These are phyloP conservation scores for Kodamaea neixiangensis DNA, from an alignment of 805 yeast genomes.

Conservation along the genomic window DNA sequence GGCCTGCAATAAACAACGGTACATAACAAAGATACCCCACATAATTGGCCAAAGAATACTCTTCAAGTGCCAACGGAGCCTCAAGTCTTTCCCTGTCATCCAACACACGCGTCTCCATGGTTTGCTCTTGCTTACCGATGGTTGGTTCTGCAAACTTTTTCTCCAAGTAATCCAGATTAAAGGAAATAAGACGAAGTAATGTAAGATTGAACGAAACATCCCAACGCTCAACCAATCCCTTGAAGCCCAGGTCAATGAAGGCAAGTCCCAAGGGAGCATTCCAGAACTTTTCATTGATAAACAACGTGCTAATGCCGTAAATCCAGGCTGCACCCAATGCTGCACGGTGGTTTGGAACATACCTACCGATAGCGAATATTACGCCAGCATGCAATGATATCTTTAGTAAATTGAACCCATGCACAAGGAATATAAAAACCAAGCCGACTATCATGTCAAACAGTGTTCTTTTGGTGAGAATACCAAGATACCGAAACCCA, in stretches of 20 bases:
- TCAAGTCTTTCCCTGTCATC: slow-evolving; percentile 67
- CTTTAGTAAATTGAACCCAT: slow-evolving; percentile 73
- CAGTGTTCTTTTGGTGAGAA: slow-evolving; percentile 41
- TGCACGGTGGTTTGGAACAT: slow-evolving; percentile 29
- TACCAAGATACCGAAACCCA: slow-evolving; percentile 19
- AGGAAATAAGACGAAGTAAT: slow-evolving; percentile 79
- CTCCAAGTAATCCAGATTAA: slow-evolving; percentile 71
- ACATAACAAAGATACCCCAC: slow-evolving; percentile 78
- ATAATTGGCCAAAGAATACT: slow-evolving; percentile 66
- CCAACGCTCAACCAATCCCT: slow-evolving; percentile 88
- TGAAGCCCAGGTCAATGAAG: slow-evolving; percentile 59
- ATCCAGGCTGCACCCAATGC: slow-evolving; percentile 63
- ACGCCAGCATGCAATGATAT: slow-evolving; percentile 59
- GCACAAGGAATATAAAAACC: slow-evolving; percentile 67
- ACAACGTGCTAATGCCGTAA: slow-evolving; percentile 76
- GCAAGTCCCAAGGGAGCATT: slow-evolving; percentile 55
- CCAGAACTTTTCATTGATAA: slow-evolving; percentile 71
- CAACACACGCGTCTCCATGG: slow-evolving; percentile 18
- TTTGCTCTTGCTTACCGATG: slow-evolving; percentile 9
- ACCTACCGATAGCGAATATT: slow-evolving; percentile 52
- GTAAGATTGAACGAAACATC: slow-evolving; percentile 94
- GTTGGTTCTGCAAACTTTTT: slow-evolving; percentile 20
- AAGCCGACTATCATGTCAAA: slow-evolving; percentile 78
- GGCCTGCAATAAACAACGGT: slow-evolving; percentile 94
- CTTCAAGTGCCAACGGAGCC: slow-evolving; percentile 59